These are phyloP conservation scores for Dichotomopilus funicola DNA, from an alignment of 2,329 filamentous ascomycete species.

Conservation along the genomic window DNA sequence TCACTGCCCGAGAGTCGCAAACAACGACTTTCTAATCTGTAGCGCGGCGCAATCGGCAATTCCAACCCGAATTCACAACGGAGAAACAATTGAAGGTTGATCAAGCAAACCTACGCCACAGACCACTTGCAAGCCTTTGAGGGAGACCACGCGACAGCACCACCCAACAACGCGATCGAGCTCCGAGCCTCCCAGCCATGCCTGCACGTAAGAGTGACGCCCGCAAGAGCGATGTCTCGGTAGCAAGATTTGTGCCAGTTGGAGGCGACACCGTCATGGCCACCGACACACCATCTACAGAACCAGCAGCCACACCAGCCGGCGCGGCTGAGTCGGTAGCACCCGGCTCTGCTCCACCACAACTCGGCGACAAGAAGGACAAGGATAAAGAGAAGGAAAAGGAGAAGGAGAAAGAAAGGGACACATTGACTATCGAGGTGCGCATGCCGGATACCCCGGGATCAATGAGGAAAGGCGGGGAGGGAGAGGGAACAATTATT, in stretches of 20 bases:
- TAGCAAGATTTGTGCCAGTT: conserved; percentile 38
- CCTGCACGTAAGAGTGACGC: conserved; percentile 50
- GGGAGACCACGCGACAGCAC: background rate
- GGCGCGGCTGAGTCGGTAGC: conserved; percentile 21
- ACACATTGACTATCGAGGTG: conserved; percentile 50
- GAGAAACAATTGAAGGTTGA: background rate
- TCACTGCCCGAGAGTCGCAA: background rate
- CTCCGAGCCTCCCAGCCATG: conserved; percentile 33
- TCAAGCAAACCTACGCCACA: background rate
- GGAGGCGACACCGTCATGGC: conserved; percentile 33
- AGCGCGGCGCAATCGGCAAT: background rate
- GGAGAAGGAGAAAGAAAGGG: conserved; percentile 30
- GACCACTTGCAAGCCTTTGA: background rate
- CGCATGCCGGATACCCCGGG: too few species aligned
- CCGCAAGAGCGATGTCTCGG: conserved; percentile 39
- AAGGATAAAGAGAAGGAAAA: conserved; percentile 16
- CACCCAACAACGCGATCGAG: too few species aligned
- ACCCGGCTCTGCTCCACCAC: conserved; percentile 17
- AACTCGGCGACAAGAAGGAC: conserved; percentile 20
- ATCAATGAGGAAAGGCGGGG: background rate
- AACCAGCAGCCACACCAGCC: conserved; percentile 10
- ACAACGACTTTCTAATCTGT: background rate
- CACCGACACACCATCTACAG: conserved; percentile 9
- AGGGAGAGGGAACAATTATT: conserved; percentile 13
- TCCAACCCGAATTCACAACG: background rate